Base-by-base conservation (phyloP, 768 basidiomycete genomes). In the Pulveroboletus ravenelii region DNA sequence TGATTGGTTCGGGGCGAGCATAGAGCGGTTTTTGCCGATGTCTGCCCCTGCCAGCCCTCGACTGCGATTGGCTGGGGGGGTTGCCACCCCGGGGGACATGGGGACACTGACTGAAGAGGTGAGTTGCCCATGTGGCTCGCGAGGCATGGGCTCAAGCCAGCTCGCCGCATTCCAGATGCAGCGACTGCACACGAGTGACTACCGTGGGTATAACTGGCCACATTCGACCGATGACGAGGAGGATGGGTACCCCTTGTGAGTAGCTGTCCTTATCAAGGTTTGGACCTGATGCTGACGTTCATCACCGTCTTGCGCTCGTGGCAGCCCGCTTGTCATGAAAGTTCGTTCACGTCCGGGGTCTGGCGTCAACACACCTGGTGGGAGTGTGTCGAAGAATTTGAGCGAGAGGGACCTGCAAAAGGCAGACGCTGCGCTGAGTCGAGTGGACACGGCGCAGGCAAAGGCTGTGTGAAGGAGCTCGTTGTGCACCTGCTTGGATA, bases 1-100 rank as follows among this genome's bases (percentile, higher is more conserved):
- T 17, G 62, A 57, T 10, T 66, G 63, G 73, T 56, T 62, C 29
- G 60, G 75, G 4, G 72, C 72, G 17, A 85, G 87, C 12, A 79
- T 87, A 42, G 82, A 87, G 63, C 78, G 84, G 56, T 77, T 84
- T 69, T 73, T 75, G 44, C 81, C 90, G n/a, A n/a, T n/a, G 52
- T 89, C 86, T 52, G 85, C 87, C 51, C 96, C 95, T 31, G 87
- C 90, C 2, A 92, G 89, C 66, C 96, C 96, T 17, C 78, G 87
- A 59, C 78, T 89, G 72, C 79, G 83, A 55, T 76, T 70, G 62
- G 60, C 72, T 10, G 96, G 95, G 4, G 71, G 95, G 3, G 71
- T 80, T 51, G 90, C 89, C 60, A 99, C 96, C 1, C 95, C 95
- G 0, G 93, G 93, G 7, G 93, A 96, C 72, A 77, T 95, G 55